Conservation (phyloP, 805 yeast genomes). For the Clavispora phyllophila region DNA sequence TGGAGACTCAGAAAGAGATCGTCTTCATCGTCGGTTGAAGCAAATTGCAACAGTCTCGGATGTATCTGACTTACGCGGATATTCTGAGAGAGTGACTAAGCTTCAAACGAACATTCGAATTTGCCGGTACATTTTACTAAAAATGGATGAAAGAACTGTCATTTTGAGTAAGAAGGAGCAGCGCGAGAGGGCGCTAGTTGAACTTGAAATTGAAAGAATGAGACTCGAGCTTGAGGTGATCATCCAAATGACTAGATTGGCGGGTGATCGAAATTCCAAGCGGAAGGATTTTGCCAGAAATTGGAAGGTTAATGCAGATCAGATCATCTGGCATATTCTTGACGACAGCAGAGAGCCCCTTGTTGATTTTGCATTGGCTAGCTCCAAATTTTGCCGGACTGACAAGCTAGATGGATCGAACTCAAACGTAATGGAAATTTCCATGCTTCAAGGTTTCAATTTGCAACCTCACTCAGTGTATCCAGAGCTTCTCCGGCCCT, state of each 20-base stretch:
- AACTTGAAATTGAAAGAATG: slow-evolving; percentile 30
- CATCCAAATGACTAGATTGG: slow-evolving; percentile 26
- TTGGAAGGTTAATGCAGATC: slow-evolving; percentile 43
- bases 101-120: slow-evolving; percentile 29
- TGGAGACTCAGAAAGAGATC: slow-evolving; percentile 22
- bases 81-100: slow-evolving; percentile 24
- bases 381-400: slow-evolving; percentile 54
- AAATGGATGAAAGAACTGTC: slow-evolving; percentile 31
- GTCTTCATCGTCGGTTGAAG: slow-evolving; percentile 34
- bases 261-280: slow-evolving; percentile 3
- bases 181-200: slow-evolving; percentile 18
- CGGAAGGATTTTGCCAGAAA: slow-evolving; percentile 6
- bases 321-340: slow-evolving; percentile 65
- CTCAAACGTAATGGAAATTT: slow-evolving; percentile 52
- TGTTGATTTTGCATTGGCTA: slow-evolving; percentile 62
- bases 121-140: slow-evolving; percentile 32
- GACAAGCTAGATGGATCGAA: slow-evolving; percentile 66
- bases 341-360: slow-evolving; percentile 58
- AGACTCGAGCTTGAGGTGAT: slow-evolving; percentile 30
- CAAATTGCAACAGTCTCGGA: slow-evolving; percentile 35
- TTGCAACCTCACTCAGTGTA: slow-evolving; percentile 51
- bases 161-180: slow-evolving; percentile 17
- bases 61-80: slow-evolving; percentile 29
- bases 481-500: slow-evolving; percentile 68
- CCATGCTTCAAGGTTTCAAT: slow-evolving; percentile 65